A percentile compares a stretch with the other conserved stretches of the same genome.
phyloP scores from a whole-genome alignment of 306 rosid genomes.

The Ormosia emarginata region DNA sequence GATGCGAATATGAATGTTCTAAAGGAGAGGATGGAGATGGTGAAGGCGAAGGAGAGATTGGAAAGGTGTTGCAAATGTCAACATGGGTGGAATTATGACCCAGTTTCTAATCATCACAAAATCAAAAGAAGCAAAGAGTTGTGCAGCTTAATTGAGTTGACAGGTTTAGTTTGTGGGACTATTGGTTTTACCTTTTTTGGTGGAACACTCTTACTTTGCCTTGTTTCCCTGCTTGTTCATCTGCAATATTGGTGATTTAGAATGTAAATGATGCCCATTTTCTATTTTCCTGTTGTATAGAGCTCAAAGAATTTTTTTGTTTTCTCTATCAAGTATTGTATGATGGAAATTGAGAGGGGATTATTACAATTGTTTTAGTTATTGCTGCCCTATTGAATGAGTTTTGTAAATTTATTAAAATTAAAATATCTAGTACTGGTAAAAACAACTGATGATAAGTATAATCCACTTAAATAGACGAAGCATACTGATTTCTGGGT shows the following conservation, averaged over 20 bases:
- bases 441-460: neutral
- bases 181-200: constrained; percentile 42
- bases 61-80: constrained; percentile 41
- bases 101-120: constrained; percentile 1
- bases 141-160: constrained; percentile 21
- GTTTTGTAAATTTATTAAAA: neutral
- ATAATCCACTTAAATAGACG: too few relatives aligned
- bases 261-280: neutral
- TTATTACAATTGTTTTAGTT: neutral
- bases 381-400: neutral
- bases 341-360: neutral
- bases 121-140: constrained; percentile 19
- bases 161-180: constrained; percentile 31
- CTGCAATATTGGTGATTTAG: constrained; percentile 5
- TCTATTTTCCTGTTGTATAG: neutral
- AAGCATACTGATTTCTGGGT: too few relatives aligned
- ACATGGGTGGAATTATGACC: constrained; percentile 53
- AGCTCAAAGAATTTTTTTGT: neutral
- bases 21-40: constrained; percentile 43
- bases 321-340: neutral
- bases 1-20: constrained; percentile 48
- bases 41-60: constrained; percentile 52
- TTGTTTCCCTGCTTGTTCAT: constrained; percentile 42
- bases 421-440: neutral
- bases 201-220: constrained; percentile 42